Percentiles rank a stretch among this genome's conserved stretches.
These are phyloP conservation scores for Polygonum aviculare DNA, from an alignment of 148 eudicot species.

Conservation along the genomic window DNA sequence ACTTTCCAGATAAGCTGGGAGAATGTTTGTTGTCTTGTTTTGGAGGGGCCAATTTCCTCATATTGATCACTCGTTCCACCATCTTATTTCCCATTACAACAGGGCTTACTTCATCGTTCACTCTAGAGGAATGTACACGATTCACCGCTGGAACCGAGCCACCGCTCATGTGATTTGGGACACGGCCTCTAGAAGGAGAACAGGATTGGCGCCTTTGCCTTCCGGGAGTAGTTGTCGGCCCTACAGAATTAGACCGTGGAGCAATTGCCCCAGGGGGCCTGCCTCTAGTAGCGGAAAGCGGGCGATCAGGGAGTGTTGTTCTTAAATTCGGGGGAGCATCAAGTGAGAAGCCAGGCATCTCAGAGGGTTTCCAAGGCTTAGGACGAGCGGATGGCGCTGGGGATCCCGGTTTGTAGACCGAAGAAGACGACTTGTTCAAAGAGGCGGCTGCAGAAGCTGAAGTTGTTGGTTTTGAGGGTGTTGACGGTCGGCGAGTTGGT, in stretches of 20 bases:
- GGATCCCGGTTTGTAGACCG: constrained; percentile 40
- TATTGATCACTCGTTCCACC: constrained; percentile 94
- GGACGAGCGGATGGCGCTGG: constrained; percentile 43
- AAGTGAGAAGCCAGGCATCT: constrained; percentile 91
- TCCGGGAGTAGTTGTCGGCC: constrained; percentile 44
- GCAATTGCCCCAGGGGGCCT: constrained; percentile 60
- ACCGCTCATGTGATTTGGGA: constrained; percentile 61
- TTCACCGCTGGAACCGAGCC: constrained; percentile 74
- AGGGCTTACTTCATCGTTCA: constrained; percentile 75
- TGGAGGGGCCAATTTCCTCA: constrained; percentile 86
- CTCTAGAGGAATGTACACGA: constrained; percentile 65
- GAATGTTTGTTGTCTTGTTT: constrained; percentile 73
- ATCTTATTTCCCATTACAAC: constrained; percentile 74
- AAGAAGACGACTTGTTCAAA: constrained; percentile 42
- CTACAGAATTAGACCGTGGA: constrained; percentile 69
- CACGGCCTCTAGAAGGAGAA: constrained; percentile 88
- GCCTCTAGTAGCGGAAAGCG: constrained; percentile 76
- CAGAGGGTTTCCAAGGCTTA: constrained; percentile 90
- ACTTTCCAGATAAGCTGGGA: constrained; percentile 82
- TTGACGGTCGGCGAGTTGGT: constrained; percentile 10
- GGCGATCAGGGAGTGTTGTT: constrained; percentile 77
- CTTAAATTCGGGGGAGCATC: constrained; percentile 90
- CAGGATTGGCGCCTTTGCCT: constrained; percentile 77
- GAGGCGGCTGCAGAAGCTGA: constrained; percentile 34
- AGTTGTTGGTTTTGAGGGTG: constrained; percentile 23